A percentile compares a stretch with the other conserved stretches of the same genome.
Conservation (phyloP, 2,329 filamentous ascomycete species). For the Pseudopyrenochaeta lycopersici region DNA sequence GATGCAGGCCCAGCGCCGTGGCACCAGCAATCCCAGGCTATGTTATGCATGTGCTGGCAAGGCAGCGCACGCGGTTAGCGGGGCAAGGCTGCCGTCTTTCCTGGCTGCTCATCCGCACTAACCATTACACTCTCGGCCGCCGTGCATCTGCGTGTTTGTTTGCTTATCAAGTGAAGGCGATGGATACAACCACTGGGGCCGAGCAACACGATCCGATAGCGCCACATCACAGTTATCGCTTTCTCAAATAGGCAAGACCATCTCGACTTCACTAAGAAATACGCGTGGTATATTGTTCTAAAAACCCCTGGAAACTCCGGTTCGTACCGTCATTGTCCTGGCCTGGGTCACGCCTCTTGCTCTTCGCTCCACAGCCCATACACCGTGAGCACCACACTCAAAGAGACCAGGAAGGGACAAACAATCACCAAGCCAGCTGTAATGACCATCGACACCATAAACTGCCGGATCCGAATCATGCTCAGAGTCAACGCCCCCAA, state of each 20-base stretch:
- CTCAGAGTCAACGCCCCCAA: constrained; percentile 19
- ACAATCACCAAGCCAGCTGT: constrained; percentile 11
- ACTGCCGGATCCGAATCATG: constrained; percentile 9
- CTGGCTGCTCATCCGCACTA: too few species aligned
- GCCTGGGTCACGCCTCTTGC: not conserved
- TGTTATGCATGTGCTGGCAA: constrained; percentile 15
- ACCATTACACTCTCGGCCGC: too few species aligned
- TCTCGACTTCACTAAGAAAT: constrained; percentile 8
- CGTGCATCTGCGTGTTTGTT: too few species aligned
- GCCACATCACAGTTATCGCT: too few species aligned
- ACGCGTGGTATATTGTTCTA: constrained; percentile 32
- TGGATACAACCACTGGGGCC: too few species aligned
- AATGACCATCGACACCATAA: constrained; percentile 16
- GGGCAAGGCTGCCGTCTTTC: not conserved
- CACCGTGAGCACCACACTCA: constrained; percentile 6
- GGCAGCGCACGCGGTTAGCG: not conserved
- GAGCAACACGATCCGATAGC: too few species aligned
- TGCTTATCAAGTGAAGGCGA: too few species aligned
- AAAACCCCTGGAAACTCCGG: constrained; percentile 12
- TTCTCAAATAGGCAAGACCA: too few species aligned
- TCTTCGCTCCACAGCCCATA: constrained; percentile 1
- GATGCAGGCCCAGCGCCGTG: constrained; percentile 2
- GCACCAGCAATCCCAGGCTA: constrained; percentile 5
- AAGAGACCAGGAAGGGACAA: constrained; percentile 10
- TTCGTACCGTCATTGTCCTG: constrained; percentile 12